These are phyloP conservation scores for Eucalyptus marginata DNA, from an alignment of 345 rosid species.

Conservation along the genomic window DNA sequence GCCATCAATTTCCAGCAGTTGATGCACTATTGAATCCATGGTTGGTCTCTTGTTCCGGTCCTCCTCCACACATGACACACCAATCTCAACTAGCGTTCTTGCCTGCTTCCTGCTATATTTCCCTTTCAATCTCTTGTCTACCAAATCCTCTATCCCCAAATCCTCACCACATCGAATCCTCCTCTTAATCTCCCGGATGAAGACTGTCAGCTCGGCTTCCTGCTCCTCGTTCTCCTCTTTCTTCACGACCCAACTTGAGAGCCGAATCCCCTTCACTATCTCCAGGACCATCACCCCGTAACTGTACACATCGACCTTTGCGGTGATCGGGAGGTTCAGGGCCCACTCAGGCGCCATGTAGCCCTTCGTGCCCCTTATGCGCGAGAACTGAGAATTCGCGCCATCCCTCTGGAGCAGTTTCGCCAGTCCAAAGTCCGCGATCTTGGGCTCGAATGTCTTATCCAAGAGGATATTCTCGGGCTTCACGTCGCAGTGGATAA, in stretches of 20 bases:
- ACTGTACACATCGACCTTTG: conserved; percentile 31
- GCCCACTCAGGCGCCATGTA: conserved; percentile 34
- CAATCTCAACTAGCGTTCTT: conserved; percentile 3
- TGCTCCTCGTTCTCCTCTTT: background rate
- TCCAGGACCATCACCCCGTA: conserved; percentile 29
- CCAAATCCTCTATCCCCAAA: conserved; percentile 15
- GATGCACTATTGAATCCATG: conserved; percentile 15
- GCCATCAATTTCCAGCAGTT: background rate
- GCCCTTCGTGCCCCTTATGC: conserved; percentile 22
- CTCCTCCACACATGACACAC: conserved; percentile 14
- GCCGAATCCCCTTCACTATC: conserved; percentile 19
- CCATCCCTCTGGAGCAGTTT: conserved; percentile 18
- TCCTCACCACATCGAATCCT: conserved; percentile 1
- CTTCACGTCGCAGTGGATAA: conserved; percentile 53
- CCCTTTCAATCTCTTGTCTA: conserved; percentile 18
- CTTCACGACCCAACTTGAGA: conserved; percentile 7
- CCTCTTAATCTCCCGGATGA: conserved; percentile 6
- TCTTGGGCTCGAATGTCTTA: conserved; percentile 27
- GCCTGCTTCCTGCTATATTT: conserved; percentile 9
- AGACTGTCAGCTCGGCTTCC: conserved; percentile 17
- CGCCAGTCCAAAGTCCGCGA: conserved; percentile 45
- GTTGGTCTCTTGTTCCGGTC: conserved; percentile 20
- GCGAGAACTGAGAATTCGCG: background rate
- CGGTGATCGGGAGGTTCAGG: conserved; percentile 15
- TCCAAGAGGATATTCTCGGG: conserved; percentile 50